Evolutionary conservation across 2,329 filamentous ascomycete species (phyloP).

Genomic region (Cladorrhinum sp.): DNA sequence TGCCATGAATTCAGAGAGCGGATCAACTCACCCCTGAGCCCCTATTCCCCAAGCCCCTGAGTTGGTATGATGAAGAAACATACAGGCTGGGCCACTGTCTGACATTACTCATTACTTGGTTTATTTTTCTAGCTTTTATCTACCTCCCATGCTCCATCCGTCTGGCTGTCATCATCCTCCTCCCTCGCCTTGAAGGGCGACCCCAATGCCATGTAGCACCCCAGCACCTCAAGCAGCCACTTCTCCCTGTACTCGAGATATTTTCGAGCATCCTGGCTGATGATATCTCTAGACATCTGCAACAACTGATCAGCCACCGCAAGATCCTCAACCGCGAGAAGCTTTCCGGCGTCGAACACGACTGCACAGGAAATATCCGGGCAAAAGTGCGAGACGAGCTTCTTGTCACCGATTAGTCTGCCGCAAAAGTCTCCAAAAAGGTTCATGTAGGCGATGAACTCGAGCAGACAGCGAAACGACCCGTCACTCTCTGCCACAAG

Average conservation of each 20-base stretch:
- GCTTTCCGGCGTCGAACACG: conserved; percentile 15
- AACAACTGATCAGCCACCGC: conserved; percentile 1
- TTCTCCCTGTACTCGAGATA: conserved; percentile 23
- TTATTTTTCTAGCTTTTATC: not conserved
- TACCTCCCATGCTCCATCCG: not conserved
- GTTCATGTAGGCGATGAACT: conserved; percentile 24
- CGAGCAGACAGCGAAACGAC: conserved; percentile 23
- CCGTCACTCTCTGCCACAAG: conserved; percentile 18
- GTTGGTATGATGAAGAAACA: too few relatives aligned
- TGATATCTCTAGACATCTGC: conserved; percentile 12
- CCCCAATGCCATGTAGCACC: conserved; percentile 23
- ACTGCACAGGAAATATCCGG: not conserved
- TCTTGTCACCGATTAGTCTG: not conserved
- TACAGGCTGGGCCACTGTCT: too few relatives aligned
- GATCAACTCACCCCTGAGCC: too few relatives aligned
- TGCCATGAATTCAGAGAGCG: too few relatives aligned
- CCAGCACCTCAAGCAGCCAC: conserved; percentile 22
- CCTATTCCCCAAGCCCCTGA: too few relatives aligned
- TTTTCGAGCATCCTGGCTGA: conserved; percentile 17
- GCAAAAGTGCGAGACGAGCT: conserved; percentile 2
- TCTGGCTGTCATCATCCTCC: not conserved
- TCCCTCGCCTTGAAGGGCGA: not conserved
- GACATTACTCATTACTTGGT: too few relatives aligned
- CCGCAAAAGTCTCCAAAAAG: conserved; percentile 29
- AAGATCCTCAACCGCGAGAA: conserved; percentile 13